Conservation (phyloP, 139 green algal genomes). For the Chlamydomonas asymmetrica region DNA sequence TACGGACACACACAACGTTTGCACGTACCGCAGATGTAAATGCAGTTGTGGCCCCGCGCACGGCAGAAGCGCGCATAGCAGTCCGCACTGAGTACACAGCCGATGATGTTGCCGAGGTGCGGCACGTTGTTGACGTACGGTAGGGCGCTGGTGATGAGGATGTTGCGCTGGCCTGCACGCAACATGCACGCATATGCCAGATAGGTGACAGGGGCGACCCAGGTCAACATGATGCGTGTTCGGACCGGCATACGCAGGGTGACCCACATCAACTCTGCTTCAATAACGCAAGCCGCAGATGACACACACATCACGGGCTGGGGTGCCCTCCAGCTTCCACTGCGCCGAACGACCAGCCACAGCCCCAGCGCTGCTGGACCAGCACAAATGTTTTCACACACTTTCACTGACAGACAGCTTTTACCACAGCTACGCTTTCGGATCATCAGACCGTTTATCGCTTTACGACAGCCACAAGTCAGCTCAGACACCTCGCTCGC, state of each 20-base stretch:
- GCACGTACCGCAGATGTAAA: slow-evolving; percentile 97
- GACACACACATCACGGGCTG: too few species aligned
- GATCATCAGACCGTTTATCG: too few species aligned
- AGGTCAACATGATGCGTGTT: neutral
- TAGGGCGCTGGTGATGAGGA: slow-evolving; percentile 90
- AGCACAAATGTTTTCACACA: too few species aligned
- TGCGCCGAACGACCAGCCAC: too few species aligned
- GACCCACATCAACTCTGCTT: neutral
- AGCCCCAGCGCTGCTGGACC: too few species aligned
- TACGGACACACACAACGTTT: too few species aligned
- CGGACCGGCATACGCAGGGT: neutral
- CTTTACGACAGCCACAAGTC: too few species aligned
- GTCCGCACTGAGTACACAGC: slow-evolving; percentile 90
- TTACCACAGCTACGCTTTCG: too few species aligned
- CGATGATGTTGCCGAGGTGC: slow-evolving; percentile 99
- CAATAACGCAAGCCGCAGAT: neutral
- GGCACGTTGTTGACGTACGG: slow-evolving; percentile 99
- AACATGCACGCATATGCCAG: neutral
- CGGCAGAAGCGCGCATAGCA: slow-evolving; percentile 92
- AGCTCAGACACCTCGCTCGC: too few species aligned
- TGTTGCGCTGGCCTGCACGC: slow-evolving; percentile 54
- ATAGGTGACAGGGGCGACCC: neutral
- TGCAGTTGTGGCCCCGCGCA: slow-evolving; percentile 82
- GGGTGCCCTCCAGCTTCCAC: too few species aligned
- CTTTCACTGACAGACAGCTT: too few species aligned